phyloP scores from a whole-genome alignment of 345 rosid genomes.

The Euphorbia peplus region DNA sequence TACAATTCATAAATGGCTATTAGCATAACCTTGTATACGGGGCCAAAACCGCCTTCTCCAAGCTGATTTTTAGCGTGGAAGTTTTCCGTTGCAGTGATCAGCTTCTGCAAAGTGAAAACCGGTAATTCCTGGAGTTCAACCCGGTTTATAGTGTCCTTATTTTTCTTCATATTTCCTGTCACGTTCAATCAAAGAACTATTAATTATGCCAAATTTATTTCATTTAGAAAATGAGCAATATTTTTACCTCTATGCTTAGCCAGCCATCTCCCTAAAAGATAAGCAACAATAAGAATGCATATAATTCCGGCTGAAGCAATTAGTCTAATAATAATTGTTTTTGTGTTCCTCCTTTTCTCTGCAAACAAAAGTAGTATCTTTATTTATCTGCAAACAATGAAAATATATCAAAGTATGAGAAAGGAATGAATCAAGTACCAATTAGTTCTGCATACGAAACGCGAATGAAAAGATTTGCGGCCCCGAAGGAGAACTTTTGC shows the following conservation, averaged over 20 bases:
- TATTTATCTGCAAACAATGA: not conserved
- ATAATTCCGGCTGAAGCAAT: constrained; percentile 8
- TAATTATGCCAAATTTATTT: too few species aligned
- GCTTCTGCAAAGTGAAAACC: constrained; percentile 22
- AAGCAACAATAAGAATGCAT: not conserved
- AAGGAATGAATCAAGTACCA: not conserved
- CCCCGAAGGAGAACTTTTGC: constrained; percentile 28
- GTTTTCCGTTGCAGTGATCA: constrained; percentile 27
- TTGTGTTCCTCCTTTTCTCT: constrained; percentile 6
- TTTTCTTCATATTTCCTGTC: constrained; percentile 3
- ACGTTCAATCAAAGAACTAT: not conserved
- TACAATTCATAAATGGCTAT: too few species aligned
- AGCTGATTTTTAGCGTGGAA: constrained; percentile 26
- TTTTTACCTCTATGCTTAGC: constrained; percentile 24
- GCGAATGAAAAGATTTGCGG: constrained; percentile 42
- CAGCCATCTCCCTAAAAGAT: constrained; percentile 10
- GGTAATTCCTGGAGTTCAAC: constrained; percentile 25
- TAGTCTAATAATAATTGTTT: not conserved
- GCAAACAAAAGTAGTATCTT: constrained; percentile 1
- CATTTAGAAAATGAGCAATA: too few species aligned
- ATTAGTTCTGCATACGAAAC: constrained; percentile 41
- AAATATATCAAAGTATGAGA: not conserved
- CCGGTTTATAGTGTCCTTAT: not conserved
- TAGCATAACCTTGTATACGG: constrained; percentile 35
- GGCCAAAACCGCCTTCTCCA: constrained; percentile 45